Evolutionary conservation across 805 yeast species (phyloP).

Genomic region (Candida tammaniensis): DNA sequence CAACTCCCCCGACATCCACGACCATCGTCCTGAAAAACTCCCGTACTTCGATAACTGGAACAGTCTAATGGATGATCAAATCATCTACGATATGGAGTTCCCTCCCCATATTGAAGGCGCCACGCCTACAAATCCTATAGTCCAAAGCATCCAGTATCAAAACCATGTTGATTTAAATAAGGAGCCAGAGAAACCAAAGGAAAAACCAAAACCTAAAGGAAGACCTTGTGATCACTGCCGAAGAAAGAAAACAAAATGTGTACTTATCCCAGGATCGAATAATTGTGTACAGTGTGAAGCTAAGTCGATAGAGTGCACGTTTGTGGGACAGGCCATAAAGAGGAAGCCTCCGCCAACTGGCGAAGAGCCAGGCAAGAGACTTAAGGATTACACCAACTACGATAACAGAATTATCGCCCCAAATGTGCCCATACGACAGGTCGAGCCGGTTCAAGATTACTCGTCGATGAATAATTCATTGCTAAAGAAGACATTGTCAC

Average conservation of each 20-base stretch:
- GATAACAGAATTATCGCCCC: constrained; percentile 29
- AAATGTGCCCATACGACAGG: constrained; percentile 47
- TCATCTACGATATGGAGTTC: constrained; percentile 34
- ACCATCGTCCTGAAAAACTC: not conserved
- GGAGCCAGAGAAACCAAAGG: constrained; percentile 4
- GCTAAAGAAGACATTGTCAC: constrained; percentile 63
- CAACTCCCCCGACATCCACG: too few species aligned
- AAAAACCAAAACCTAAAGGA: constrained; percentile 29
- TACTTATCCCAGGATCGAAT: constrained; percentile 57
- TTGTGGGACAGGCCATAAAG: constrained; percentile 53
- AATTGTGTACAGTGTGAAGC: constrained; percentile 77
- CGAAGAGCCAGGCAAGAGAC: constrained; percentile 19
- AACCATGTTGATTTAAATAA: constrained; percentile 15
- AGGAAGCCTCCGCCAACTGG: constrained; percentile 22
- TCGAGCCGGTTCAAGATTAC: constrained; percentile 65
- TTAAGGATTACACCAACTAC: constrained; percentile 14
- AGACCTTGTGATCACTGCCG: constrained; percentile 86
- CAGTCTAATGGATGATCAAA: too few species aligned
- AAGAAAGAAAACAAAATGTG: constrained; percentile 75
- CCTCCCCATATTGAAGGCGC: constrained; percentile 14
- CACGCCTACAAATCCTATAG: constrained; percentile 19
- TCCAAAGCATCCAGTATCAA: constrained; percentile 31
- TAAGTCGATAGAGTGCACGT: constrained; percentile 72
- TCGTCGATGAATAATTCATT: constrained; percentile 60
- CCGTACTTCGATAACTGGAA: too few species aligned